Evolutionary conservation across 2,329 filamentous ascomycete species (phyloP).

Genomic region (Exophiala alcalophila): DNA sequence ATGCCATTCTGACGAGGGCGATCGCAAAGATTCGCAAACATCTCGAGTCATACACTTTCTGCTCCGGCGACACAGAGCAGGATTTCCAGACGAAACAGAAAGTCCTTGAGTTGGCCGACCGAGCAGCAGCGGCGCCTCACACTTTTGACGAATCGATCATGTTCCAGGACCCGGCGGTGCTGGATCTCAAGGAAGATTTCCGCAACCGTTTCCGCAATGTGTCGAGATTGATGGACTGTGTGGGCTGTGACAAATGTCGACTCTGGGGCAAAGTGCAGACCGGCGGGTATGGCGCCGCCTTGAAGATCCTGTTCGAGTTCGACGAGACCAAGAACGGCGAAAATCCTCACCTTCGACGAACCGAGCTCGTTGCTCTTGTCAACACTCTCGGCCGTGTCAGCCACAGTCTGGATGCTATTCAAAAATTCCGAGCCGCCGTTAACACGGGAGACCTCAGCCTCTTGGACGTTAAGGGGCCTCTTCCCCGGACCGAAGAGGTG

Average conservation of each 20-base stretch:
- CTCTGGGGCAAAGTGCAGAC: constrained; percentile 98
- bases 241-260: constrained; percentile 96
- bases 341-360: constrained; percentile 73
- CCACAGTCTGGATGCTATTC: constrained; percentile 71
- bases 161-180: constrained; percentile 68
- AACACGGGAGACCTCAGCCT: constrained; percentile 33
- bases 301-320: constrained; percentile 95
- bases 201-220: constrained; percentile 96
- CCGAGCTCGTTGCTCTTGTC: constrained; percentile 88
- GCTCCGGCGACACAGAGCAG: constrained; percentile 76
- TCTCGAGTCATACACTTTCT: constrained; percentile 83
- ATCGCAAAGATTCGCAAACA: constrained; percentile 85
- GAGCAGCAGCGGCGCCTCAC: constrained; percentile 63
- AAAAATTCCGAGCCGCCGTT: constrained; percentile 61
- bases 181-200: constrained; percentile 92
- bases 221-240: constrained; percentile 95
- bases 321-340: constrained; percentile 63
- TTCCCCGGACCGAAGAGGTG: constrained; percentile 2
- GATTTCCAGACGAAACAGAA: constrained; percentile 77
- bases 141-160: constrained; percentile 95
- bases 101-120: constrained; percentile 70
- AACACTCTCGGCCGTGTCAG: constrained; percentile 90
- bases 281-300: constrained; percentile 85
- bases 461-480: constrained; percentile 15
- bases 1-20: constrained; percentile 87